These are phyloP conservation scores for Penicillium crustosum DNA, from an alignment of 2,329 filamentous ascomycete genomes.

Conservation along the genomic window DNA sequence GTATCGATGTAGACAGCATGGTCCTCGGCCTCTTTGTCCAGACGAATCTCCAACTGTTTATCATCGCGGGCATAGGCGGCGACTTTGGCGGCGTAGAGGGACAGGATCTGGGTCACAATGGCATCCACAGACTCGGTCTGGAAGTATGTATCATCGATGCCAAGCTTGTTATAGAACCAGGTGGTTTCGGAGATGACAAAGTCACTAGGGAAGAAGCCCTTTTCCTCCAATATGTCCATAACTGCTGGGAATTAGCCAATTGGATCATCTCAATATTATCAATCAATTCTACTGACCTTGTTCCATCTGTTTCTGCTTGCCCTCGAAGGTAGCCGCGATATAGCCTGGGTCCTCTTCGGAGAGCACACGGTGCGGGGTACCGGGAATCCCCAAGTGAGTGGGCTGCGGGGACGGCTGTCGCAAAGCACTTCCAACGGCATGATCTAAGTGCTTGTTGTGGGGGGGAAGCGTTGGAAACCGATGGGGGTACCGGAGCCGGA, in stretches of 20 bases:
- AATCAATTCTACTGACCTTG: conserved; percentile 55
- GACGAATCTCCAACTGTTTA: conserved; percentile 87
- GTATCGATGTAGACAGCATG: conserved; percentile 99
- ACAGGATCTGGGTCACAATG: conserved; percentile 92
- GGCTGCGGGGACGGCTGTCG: conserved; percentile 83
- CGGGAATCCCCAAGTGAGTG: conserved; percentile 76
- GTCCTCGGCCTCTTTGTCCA: conserved; percentile 92
- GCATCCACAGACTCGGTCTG: conserved; percentile 81
- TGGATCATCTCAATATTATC: background rate
- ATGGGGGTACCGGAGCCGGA: conserved; percentile 44
- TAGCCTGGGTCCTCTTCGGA: conserved; percentile 92
- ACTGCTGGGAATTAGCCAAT: conserved; percentile 52
- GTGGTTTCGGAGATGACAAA: conserved; percentile 82
- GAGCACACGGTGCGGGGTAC: conserved; percentile 69
- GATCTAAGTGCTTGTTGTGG: conserved; percentile 60
- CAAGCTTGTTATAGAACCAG: conserved; percentile 98
- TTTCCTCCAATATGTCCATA: conserved; percentile 73
- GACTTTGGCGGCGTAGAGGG: conserved; percentile 93
- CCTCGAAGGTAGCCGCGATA: conserved; percentile 88
- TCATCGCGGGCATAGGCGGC: conserved; percentile 91
- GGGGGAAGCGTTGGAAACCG: conserved; percentile 43
- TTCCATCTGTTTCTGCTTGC: conserved; percentile 88
- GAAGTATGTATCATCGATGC: conserved; percentile 99
- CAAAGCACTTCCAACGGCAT: conserved; percentile 52
- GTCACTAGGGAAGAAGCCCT: conserved; percentile 80